phyloP scores from a whole-genome alignment of 2,329 filamentous ascomycete genomes.

The Talaromyces sp. region DNA sequence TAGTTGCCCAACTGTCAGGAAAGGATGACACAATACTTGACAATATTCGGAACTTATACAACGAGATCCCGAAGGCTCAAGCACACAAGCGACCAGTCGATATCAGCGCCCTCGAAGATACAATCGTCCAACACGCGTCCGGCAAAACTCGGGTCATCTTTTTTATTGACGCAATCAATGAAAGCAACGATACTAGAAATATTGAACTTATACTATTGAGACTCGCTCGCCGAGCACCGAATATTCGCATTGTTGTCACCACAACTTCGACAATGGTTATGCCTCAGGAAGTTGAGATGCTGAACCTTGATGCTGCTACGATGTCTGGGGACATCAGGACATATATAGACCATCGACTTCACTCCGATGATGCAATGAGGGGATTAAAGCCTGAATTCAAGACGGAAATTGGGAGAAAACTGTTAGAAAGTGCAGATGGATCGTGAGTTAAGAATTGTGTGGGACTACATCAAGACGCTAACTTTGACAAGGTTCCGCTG shows the following conservation, averaged over 20 bases:
- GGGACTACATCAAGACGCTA: background rate
- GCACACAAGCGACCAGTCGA: conserved; percentile 16
- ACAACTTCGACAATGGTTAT: conserved; percentile 10
- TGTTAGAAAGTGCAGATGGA: conserved; percentile 18
- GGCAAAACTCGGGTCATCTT: conserved; percentile 10
- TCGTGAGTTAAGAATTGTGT: conserved; percentile 15
- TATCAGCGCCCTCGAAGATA: conserved; percentile 17
- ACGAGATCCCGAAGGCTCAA: conserved; percentile 15
- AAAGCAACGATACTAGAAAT: conserved; percentile 14
- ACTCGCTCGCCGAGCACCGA: conserved; percentile 10
- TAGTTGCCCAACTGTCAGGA: conserved; percentile 20
- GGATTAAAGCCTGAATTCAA: conserved; percentile 13
- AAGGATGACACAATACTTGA: conserved; percentile 13
- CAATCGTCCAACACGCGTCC: conserved; percentile 12
- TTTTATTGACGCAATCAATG: conserved; percentile 24
- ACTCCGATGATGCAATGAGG: conserved; percentile 10
- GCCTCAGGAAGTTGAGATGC: background rate
- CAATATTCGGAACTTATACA: conserved; percentile 13
- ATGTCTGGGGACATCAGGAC: conserved; percentile 17
- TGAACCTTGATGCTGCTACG: conserved; percentile 15
- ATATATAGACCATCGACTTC: conserved; percentile 17
- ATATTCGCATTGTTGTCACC: conserved; percentile 21
- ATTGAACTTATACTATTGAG: conserved; percentile 16
- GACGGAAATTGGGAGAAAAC: conserved; percentile 12
- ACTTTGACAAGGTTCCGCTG: conserved; percentile 21